A percentile compares a stretch with the other conserved stretches of the same genome.
Conservation (phyloP, 495 filamentous ascomycete species). For the Podospora pseudopauciseta region DNA sequence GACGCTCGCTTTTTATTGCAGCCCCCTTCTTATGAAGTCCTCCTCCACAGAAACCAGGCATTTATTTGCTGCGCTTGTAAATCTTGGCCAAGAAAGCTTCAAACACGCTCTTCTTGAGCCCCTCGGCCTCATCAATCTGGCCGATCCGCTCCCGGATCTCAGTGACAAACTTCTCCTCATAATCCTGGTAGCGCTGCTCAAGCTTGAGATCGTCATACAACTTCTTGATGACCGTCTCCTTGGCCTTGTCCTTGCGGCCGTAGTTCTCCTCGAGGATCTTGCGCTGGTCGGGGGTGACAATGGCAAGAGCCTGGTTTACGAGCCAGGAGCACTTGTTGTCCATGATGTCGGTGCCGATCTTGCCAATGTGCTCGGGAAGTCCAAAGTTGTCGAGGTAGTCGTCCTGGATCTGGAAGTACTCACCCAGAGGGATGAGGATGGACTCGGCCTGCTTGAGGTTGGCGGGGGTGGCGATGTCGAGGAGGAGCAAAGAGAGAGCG, state of each 20-base stretch:
- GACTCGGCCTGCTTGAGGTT: constrained; percentile 84
- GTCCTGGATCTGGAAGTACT: constrained; percentile 99
- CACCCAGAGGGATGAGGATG: constrained; percentile 95
- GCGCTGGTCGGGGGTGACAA: constrained; percentile 76
- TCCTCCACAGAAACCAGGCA: neutral
- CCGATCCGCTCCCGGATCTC: constrained; percentile 72
- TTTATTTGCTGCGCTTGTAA: constrained; percentile 90
- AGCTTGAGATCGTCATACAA: constrained; percentile 80
- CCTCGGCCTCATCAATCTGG: constrained; percentile 75
- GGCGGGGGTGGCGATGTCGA: constrained; percentile 72
- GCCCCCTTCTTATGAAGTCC: too few species aligned
- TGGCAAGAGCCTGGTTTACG: constrained; percentile 83
- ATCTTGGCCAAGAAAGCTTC: constrained; percentile 91
- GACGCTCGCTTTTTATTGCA: neutral
- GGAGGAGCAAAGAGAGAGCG: constrained; percentile 78
- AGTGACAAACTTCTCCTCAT: constrained; percentile 78
- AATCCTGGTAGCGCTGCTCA: constrained; percentile 75
- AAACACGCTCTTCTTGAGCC: constrained; percentile 85
- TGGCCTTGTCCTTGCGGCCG: constrained; percentile 76
- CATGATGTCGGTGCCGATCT: constrained; percentile 97
- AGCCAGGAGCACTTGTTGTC: constrained; percentile 99
- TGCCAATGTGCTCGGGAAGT: constrained; percentile 84
- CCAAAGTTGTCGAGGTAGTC: constrained; percentile 98
- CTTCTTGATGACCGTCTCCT: constrained; percentile 81
- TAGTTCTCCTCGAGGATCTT: constrained; percentile 79